Evolutionary conservation across 805 yeast genomes (phyloP), one percentile per base, ranked within the genome.

Genomic region (Hanseniaspora nectarophila): DNA sequence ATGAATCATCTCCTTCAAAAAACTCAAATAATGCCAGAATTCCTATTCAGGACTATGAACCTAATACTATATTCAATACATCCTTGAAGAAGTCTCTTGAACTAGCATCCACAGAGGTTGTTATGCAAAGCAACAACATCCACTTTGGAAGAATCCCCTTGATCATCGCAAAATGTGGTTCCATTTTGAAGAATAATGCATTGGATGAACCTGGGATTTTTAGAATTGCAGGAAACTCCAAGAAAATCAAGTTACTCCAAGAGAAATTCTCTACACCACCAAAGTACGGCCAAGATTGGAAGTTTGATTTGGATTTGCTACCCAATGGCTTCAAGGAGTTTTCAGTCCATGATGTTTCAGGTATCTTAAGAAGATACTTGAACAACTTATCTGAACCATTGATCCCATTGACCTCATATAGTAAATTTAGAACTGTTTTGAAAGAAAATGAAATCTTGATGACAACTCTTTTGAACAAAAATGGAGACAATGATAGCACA

Each of bases 291-390:
- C 60, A 59, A 32, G 77, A 76, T 58, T 92, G 97, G 98, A 88
- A 85, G 45, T 40, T 35, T 35, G 50, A 45, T 2, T 43, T 28
- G 1, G 53, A 49, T 28, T 12, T 49, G n/a, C 29, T 42, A 20
- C 43, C 46, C 23, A 42, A 24, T 20, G 53, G 53, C 90, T 95
- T 0, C 24, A 49, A 24, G 43, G 26, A 34, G 21, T 92, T 79
- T 67, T 86, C 88, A 0, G 97, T 90, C 12, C 98, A 92, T 68
- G 99, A 92, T 66, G 97, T 96, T 1, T 95, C 97, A 1, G 85
- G 92, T 18, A 72, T 92, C 21, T 75, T 92, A 54, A 75, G 97
- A 63, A 73, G 98, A 53, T 92, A 77, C 64, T 72, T 92, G 56
- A 87, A 88, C 61, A 81, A 87, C 43, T 73, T 92, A 53, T 94